A percentile compares a stretch with the other conserved stretches of the same genome.
phyloP scores from a whole-genome alignment of 495 filamentous ascomycete species.

The Paragyromitra xinjiangensis region DNA sequence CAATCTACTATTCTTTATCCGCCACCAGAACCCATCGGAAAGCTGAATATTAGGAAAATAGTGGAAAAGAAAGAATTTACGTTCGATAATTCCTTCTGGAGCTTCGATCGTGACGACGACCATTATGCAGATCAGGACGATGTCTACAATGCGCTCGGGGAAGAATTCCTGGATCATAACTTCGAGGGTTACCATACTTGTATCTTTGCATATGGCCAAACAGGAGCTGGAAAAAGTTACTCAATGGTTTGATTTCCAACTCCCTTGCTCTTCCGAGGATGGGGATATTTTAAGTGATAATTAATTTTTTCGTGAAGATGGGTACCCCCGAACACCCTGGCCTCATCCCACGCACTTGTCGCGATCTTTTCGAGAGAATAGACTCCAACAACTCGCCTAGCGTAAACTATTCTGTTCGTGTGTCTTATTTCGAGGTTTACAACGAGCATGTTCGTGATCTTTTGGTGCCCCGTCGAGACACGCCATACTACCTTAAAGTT shows the following conservation, averaged over 20 bases:
- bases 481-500: conserved; percentile 94
- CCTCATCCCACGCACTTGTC: conserved; percentile 95
- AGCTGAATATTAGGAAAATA: conserved; percentile 77
- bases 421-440: conserved; percentile 99
- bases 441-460: conserved; percentile 99
- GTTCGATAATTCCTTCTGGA: conserved; percentile 99
- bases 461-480: conserved; percentile 76
- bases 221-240: conserved; percentile 96
- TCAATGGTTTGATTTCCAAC: conserved; percentile 71
- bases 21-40: conserved; percentile 70
- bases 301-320: conserved; percentile 65
- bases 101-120: conserved; percentile 75
- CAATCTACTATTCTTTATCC: conserved; percentile 82
- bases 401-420: conserved; percentile 93
- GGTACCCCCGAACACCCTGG: conserved; percentile 84
- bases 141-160: conserved; percentile 91
- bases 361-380: conserved; percentile 95
- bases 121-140: conserved; percentile 89
- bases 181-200: conserved; percentile 99
- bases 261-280: too few species aligned
- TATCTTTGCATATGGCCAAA: conserved; percentile 97
- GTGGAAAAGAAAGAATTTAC: conserved; percentile 89
- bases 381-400: conserved; percentile 82
- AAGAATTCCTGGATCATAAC: conserved; percentile 98
- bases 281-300: conserved; percentile 26